Evolutionary conservation across 208 protist species (phyloP), one percentile per base, ranked within the genome.

Genomic region (Trypanosoma brucei): DNA sequence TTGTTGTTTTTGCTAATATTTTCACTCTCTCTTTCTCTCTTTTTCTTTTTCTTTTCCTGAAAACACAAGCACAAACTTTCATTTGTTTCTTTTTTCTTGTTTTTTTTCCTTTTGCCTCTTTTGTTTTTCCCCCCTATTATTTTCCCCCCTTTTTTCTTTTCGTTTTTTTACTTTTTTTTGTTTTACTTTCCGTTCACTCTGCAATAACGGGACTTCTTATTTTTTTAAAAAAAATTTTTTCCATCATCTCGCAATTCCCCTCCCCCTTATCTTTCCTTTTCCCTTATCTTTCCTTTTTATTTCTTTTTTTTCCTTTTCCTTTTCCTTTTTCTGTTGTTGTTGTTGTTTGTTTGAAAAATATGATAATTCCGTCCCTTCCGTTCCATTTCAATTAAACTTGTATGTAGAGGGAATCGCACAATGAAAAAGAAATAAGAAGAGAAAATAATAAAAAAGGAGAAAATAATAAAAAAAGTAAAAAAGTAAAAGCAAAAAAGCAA

Each of bases 181-280:
- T 22, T 22, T 22, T 22, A 22, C 22, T 22, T 22, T 22, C 22
- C 22, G 22, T 22, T 22, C 22, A 22, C 22, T 22, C 22, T 22
- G 22, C 22, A 22, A 22, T 22, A 22, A 22, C 22, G 22, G 22
- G 22, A 22, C 22, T 22, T 22, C 22, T 22, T 55, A 42, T 44
- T 57, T 55, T 40, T 49, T 66, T 48, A 65, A 54, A 68, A 42
- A 49, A 40, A 62, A 58, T 56, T 58, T 69, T 56, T 58, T 11
- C n/a, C 64, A 22, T 65, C 11, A 13, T 49, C 48, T 66, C 37
- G 64, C 22, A 61, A 62, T 62, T 48, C 54, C 8, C 55, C n/a
- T 70, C 52, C 46, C 8, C 60, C 22, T 34, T 57, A 22, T 22
- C 22, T 22, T 22, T 22, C 22, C 22, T 22, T 22, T 22, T 22